Evolutionary conservation across 805 yeast genomes (phyloP), one percentile per base, ranked within the genome.

Genomic region (Scheffersomyces coipomensis): DNA sequence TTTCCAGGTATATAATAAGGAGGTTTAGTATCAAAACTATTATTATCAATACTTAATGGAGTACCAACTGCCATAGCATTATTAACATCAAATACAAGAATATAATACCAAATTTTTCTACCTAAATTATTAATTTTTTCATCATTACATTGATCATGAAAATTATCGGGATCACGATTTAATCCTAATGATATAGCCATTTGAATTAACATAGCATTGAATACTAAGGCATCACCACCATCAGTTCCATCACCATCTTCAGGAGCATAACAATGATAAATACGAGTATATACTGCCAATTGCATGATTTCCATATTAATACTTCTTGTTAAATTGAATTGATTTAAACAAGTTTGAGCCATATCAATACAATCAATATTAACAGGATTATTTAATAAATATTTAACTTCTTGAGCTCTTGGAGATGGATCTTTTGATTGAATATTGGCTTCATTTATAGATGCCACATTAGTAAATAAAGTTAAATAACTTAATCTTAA

Each of bases 101-200:
- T 45, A 35, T 48, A 60, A 49, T 69, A 73, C 88, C 87, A 82
- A 2, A 79, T 66, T 49, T 78, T 80, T 49, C 87, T 65, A 67
- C 79, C 73, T 2, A 80, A 48, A 45, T 77, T 74, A 21, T 71
- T 66, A 8, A 51, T 36, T 40, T 53, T 64, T 21, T 50, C 60
- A 26, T 58, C 59, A 9, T 48, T 44, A 13, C 50, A 47, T 5
- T 52, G 35, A 17, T 52, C 56, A 0, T 55, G 45, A 34, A 61
- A 60, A 16, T 56, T 58, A 31, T 62, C 73, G 0, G 89, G 88
- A 46, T 83, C 89, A 48, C 88, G 68, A 53, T 83, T 82, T 19
- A 83, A 53, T 0, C 89, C 90, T 46, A 83, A 70, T 27, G 83
- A 71, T 38, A 77, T 69, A 0, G 83, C 86, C 84, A 83, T 79